phyloP scores from a whole-genome alignment of 305 asterid genomes.

The Solanum aculeatissimum region DNA sequence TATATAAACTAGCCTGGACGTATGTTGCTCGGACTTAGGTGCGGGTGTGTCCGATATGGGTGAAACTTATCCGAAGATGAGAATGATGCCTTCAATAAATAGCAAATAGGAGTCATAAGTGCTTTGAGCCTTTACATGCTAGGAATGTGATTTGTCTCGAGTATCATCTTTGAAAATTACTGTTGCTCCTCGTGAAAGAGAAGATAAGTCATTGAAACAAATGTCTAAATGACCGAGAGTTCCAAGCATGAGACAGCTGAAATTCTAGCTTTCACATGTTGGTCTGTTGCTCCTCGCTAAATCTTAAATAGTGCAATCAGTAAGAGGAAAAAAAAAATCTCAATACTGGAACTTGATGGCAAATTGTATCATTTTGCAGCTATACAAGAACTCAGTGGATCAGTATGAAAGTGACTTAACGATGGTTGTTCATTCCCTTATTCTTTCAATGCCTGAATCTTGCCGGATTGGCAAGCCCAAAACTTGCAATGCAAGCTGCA shows the following conservation, averaged over 20 bases:
- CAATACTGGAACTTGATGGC: background rate
- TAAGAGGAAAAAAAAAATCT: background rate
- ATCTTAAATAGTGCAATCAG: background rate
- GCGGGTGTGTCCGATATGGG: too few species aligned
- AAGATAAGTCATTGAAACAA: background rate
- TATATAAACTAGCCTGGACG: background rate
- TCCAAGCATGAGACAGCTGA: background rate
- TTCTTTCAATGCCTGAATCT: constrained; percentile 28
- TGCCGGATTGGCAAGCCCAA: constrained; percentile 13
- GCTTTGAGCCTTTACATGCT: background rate
- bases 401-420: constrained; percentile 24
- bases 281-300: background rate
- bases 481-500: constrained; percentile 32
- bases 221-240: background rate
- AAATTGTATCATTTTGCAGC: constrained; percentile 12
- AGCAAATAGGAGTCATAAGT: background rate
- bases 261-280: background rate
- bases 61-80: background rate
- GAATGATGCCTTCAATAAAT: background rate
- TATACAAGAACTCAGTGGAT: constrained; percentile 18
- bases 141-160: background rate
- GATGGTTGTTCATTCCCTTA: constrained; percentile 31
- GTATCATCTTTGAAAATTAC: background rate
- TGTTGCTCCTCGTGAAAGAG: background rate
- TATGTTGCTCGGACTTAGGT: too few species aligned